Base-by-base conservation (phyloP, 495 filamentous ascomycete species). In the Lichina pygmaea region DNA sequence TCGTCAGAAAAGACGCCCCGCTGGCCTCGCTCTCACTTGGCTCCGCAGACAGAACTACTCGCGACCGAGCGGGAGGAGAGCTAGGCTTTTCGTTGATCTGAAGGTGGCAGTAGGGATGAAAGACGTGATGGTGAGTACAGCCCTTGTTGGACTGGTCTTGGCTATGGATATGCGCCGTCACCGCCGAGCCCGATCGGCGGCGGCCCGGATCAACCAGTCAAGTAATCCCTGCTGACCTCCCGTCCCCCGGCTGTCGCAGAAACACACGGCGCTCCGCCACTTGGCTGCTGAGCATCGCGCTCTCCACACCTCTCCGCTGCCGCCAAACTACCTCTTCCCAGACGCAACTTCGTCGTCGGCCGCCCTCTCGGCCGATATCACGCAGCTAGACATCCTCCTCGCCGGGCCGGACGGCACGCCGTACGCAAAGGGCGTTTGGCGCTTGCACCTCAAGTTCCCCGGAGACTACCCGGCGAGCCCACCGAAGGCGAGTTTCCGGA, bases 311-410 rank as follows among this genome's bases (percentile, higher is more conserved):
- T 56, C 65, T 24, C 61, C 64, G 24, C 68, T 75, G 7, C 77
- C 77, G 6, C 75, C 75, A 16, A 74, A 77, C 58, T 81, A 76
- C 58, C 68, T 81, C 48, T 68, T 75, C 47, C 68, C 71, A 0
- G 54, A 58, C 8, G 58, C 61, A 12, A 56, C 58, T 41, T 47
- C 53, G 47, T 37, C 33, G 34, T 24, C 43, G n/a, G 49, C 49
- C 45, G 44, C 46, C 43, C 51, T 48, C 33, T 47, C 54, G 7
- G 47, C 58, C 33, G 74, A 78, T 52, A 60, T 81, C 1, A 73
- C 70, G 3, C 65, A 70, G 33, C 58, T 81, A 45, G 61, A 61
- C 10, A 60, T 77, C 36, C 61, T 78, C 38, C 64, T 81, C 36
- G 63, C 66, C 3, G 77, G 77, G 0, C 76, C 77, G 2, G 62